Evolutionary conservation across 1,284 basidiomycete species (phyloP), one percentile per base, ranked within the genome.

Genomic region (Sporisorium reilianum): DNA sequence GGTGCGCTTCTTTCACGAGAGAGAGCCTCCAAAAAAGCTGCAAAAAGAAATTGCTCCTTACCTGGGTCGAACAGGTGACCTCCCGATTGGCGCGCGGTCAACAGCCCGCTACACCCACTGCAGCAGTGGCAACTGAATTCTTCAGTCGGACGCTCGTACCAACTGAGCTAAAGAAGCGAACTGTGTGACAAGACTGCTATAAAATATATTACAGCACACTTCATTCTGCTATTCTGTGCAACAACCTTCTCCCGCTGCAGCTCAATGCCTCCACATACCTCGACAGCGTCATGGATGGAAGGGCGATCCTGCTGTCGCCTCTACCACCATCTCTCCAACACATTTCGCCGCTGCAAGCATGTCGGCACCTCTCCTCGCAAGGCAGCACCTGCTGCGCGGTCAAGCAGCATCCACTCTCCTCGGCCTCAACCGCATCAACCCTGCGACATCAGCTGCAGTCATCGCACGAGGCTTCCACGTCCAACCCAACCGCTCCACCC

Each of bases 101-200:
- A n/a, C n/a, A n/a, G n/a, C n/a, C n/a, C n/a, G n/a, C n/a, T n/a
- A n/a, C n/a, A 12, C 42, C 62, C 58, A 60, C 60, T 54, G 46
- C 20, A 32, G 28, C 51, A 62, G 51, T 61, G 57, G 59, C 51
- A 69, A 74, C 71, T 69, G 66, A 64, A 62, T 68, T 59, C 72
- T 75, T 75, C 72, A 75, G 72, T 75, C 72, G 72, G 56, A 75
- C 72, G 72, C 72, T 75, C 72, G 72, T 75, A 75, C 72, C 72
- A 75, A 63, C 72, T 75, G 72, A 75, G 72, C 72, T 75, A 75
- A 64, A 64, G 61, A 68, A 73, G 70, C 70, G 32, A 12, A 23
- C 23, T 51, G 23, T 46, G n/a, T n/a, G n/a, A n/a, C n/a, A n/a
- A n/a, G n/a, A n/a, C n/a, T n/a, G n/a, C 28, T 30, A 30, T 9